Base-by-base conservation (phyloP, 129 eudicot genomes). In the Helichrysum umbraculigerum region DNA sequence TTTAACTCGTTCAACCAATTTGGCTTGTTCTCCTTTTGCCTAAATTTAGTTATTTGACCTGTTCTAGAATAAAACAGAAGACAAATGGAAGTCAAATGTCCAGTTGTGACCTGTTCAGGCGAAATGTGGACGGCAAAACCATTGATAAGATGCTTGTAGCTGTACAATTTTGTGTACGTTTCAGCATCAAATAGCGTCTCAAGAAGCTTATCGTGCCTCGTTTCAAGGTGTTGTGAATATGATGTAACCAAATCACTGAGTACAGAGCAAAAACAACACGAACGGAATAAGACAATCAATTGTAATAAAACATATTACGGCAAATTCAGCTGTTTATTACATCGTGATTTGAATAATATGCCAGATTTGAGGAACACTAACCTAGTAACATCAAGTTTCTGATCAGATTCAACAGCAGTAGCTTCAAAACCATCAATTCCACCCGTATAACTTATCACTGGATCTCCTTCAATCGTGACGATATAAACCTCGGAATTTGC, bases 71-170 rank as follows among this genome's bases (percentile, higher is more conserved):
- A 1, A 7, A 9, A 62, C 17, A 22, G 20, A 29, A 64, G 35
- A 65, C 50, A 39, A 65, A 41, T 4, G 8, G 41, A 39, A 16
- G 56, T 66, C 60, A 69, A 58, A 50, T 76, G 76, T 66, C 33
- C 74, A 50, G 79, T 60, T 81, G 74, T 86, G 91, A 94, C 99
- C 99, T 94, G 99, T 79, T 93, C 98, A 28, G 96, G 98, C 22
- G 96, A 79, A 66, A 81, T 88, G 73, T 91, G 93, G 81, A 86
- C 94, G 22, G 99, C 91, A 74, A 94, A 94, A 20, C 99, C 99
- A 44, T 94, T 94, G 75, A 94, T 87, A 34, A 94, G 92, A 79
- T 91, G 99, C 62, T 87, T 84, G 84, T 94, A 94, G 85, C 99
- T 94, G 79, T 94, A 94, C 78, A 94, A 77, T 82, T 94, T 94